Evolutionary conservation across 2,329 filamentous ascomycete genomes (phyloP).

Genomic region (Aureobasidium sp.): DNA sequence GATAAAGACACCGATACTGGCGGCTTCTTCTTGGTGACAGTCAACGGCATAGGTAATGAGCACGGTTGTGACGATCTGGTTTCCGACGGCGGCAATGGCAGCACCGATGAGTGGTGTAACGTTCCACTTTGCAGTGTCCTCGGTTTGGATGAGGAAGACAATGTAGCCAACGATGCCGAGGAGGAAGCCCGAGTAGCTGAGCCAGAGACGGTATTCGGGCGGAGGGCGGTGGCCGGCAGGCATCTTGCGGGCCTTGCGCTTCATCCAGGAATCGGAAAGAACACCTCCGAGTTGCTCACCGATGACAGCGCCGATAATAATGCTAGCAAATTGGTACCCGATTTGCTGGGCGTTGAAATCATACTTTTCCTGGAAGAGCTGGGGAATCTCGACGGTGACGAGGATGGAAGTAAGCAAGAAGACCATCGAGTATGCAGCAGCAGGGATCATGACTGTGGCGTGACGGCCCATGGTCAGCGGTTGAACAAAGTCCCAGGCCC

Average conservation of each 20-base stretch:
- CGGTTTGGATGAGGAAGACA: constrained; percentile 46
- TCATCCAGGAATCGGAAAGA: constrained; percentile 48
- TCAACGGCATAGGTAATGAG: constrained; percentile 56
- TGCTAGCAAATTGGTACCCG: constrained; percentile 49
- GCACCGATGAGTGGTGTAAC: constrained; percentile 50
- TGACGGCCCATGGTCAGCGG: constrained; percentile 42
- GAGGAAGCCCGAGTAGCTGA: constrained; percentile 46
- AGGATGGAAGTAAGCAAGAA: constrained; percentile 49
- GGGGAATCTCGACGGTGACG: constrained; percentile 51
- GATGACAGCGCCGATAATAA: constrained; percentile 50
- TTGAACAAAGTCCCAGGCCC: constrained; percentile 42
- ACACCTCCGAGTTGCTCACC: constrained; percentile 52
- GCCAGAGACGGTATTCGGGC: constrained; percentile 50
- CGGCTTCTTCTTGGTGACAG: constrained; percentile 47
- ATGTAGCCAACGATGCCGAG: constrained; percentile 45
- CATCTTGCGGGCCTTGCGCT: constrained; percentile 31
- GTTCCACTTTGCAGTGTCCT: constrained; percentile 43
- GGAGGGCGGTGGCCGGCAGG: constrained; percentile 24
- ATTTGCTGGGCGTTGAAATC: constrained; percentile 51
- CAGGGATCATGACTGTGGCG: constrained; percentile 43
- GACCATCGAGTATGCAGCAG: constrained; percentile 48
- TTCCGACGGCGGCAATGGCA: constrained; percentile 46
- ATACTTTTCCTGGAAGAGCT: constrained; percentile 48
- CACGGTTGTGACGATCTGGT: constrained; percentile 56
- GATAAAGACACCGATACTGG: constrained; percentile 52